These are phyloP conservation scores for Globisporangium uncinulatum DNA, from an alignment of 352 stramenopile genomes.

Conservation along the genomic window DNA sequence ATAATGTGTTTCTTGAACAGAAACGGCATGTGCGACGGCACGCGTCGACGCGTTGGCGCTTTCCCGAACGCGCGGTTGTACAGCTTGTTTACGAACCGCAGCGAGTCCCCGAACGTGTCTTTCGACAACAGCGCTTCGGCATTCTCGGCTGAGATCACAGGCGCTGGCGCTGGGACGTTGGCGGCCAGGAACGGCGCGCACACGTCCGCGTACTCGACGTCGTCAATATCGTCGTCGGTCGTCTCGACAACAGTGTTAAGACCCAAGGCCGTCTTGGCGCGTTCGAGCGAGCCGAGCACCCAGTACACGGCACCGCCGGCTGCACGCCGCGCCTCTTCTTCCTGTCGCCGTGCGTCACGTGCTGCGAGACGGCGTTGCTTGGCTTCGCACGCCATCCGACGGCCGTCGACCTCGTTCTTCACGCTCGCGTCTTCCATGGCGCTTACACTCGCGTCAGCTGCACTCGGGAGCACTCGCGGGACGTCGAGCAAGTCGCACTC, in stretches of 20 bases:
- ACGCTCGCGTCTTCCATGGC: constrained; percentile 12
- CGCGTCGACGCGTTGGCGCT: constrained; percentile 52
- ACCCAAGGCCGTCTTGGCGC: constrained; percentile 27
- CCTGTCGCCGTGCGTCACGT: constrained; percentile 16
- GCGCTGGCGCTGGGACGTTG: background rate
- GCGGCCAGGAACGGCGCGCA: constrained; percentile 25
- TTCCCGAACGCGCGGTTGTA: constrained; percentile 90
- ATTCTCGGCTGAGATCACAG: constrained; percentile 25
- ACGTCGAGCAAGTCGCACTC: constrained; percentile 49
- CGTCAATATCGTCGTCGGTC: constrained; percentile 40
- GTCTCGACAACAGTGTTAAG: constrained; percentile 32
- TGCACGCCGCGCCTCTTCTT: constrained; percentile 19
- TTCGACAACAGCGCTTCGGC: constrained; percentile 62
- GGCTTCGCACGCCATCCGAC: constrained; percentile 58
- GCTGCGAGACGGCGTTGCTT: constrained; percentile 40
- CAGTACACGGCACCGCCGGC: constrained; percentile 13
- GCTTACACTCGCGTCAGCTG: background rate
- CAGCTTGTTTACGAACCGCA: constrained; percentile 90
- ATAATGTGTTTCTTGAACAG: constrained; percentile 88
- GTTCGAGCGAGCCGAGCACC: constrained; percentile 9
- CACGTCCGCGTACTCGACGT: constrained; percentile 70
- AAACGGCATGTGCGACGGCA: constrained; percentile 95
- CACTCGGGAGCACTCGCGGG: constrained; percentile 15
- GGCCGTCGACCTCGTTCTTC: constrained; percentile 51
- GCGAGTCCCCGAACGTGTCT: constrained; percentile 90